A percentile compares a stretch with the other conserved stretches of the same genome.
Evolutionary conservation across 208 protist species (phyloP).

Genomic region (Trypanosoma mega): DNA sequence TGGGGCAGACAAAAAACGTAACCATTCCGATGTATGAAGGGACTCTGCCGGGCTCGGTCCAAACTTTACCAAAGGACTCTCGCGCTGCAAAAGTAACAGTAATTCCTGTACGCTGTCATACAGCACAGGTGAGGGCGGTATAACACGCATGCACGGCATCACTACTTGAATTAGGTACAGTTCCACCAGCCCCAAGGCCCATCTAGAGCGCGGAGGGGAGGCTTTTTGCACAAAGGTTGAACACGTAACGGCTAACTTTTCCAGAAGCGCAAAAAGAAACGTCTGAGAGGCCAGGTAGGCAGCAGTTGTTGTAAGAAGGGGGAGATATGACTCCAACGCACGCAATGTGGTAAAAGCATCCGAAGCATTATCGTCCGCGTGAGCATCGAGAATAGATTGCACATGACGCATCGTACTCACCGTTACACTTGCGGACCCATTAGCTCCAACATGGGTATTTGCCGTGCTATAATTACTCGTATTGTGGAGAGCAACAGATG

Average conservation of each 20-base stretch:
- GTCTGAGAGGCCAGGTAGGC: conserved; percentile 48
- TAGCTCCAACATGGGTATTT: conserved; percentile 11
- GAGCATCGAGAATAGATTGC: background rate
- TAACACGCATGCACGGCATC: conserved; percentile 71
- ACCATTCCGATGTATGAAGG: conserved; percentile 30
- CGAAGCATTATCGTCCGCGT: conserved; percentile 1
- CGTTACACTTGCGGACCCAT: background rate
- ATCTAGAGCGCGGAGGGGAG: background rate
- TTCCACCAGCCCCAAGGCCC: conserved; percentile 45
- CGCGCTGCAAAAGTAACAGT: conserved; percentile 18
- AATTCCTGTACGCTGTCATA: conserved; percentile 58
- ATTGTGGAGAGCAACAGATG: conserved; percentile 34
- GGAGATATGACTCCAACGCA: conserved; percentile 31
- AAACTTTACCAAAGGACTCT: conserved; percentile 24
- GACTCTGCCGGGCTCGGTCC: conserved; percentile 33
- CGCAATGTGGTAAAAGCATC: conserved; percentile 8
- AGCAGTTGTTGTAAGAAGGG: conserved; percentile 33
- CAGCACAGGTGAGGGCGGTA: conserved; percentile 56
- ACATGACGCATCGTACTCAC: background rate
- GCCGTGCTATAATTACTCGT: conserved; percentile 1
- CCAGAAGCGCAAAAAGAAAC: conserved; percentile 35
- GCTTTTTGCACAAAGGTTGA: background rate
- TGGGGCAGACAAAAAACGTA: conserved; percentile 1
- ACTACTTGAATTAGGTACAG: conserved; percentile 48
- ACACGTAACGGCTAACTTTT: conserved; percentile 20